A percentile compares a stretch with the other conserved stretches of the same genome.
Conservation (phyloP, 257 asterid species). For the Catharanthus roseus region DNA sequence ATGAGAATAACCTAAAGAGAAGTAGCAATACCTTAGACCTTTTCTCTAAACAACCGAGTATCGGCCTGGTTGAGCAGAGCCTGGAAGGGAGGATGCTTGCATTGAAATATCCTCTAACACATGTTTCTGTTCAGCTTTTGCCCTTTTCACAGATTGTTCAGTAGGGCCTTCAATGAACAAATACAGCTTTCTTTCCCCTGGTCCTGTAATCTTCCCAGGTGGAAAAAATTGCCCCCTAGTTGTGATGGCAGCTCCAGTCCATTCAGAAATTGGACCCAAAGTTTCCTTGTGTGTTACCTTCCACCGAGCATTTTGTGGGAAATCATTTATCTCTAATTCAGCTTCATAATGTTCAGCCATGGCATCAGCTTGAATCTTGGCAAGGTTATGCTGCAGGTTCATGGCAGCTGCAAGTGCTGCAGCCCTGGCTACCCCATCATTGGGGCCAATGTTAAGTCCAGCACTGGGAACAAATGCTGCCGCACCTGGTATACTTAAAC, state of each 20-base stretch:
- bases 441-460: no score
- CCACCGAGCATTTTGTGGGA: constrained; percentile 94
- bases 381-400: constrained; percentile 76
- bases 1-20: no score
- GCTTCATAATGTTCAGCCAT: no score
- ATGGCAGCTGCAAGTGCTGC: constrained; percentile 68
- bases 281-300: constrained; percentile 92
- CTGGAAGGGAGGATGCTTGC: constrained; percentile 78
- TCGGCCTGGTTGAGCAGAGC: constrained; percentile 81
- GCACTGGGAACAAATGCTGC: no score
- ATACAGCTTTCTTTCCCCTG: constrained; percentile 73
- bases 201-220: constrained; percentile 57
- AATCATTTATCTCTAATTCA: constrained; percentile 78
- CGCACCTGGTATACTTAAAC: no score
- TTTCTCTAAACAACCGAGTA: no score
- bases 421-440: constrained; percentile 70
- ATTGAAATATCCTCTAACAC: constrained; percentile 80
- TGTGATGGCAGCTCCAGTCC: constrained; percentile 92
- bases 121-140: constrained; percentile 73
- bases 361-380: constrained; percentile 77
- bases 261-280: constrained; percentile 81
- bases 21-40: no score
- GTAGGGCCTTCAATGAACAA: constrained; percentile 89
- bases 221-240: constrained; percentile 74
- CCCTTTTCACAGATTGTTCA: constrained; percentile 81